Conservation (phyloP, 192 early-diverging fungal species). For the Coemansia sp. region DNA sequence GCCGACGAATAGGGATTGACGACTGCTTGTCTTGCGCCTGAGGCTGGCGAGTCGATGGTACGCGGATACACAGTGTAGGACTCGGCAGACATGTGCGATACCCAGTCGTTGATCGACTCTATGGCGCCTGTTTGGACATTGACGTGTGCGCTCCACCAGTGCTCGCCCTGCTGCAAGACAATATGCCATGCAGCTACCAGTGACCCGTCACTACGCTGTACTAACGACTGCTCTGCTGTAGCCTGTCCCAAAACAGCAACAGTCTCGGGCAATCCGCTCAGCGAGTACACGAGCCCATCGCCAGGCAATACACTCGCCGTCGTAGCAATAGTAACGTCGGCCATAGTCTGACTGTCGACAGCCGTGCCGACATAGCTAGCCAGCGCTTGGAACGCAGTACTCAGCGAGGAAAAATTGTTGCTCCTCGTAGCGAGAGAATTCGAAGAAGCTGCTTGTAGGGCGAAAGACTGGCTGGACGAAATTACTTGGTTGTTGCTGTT, state of each 20-base stretch:
- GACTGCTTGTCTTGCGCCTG: not conserved
- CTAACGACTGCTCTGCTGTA: slow-evolving; percentile 63
- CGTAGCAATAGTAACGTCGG: slow-evolving; percentile 68
- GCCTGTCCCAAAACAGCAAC: slow-evolving; percentile 56
- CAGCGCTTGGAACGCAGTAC: slow-evolving; percentile 33
- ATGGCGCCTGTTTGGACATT: slow-evolving; percentile 63
- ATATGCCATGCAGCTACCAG: slow-evolving; percentile 82
- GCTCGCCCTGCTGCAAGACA: slow-evolving; percentile 73
- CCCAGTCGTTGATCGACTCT: slow-evolving; percentile 82
- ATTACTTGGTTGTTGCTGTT: slow-evolving; percentile 42
- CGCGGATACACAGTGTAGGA: slow-evolving; percentile 21
- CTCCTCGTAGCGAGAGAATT: not conserved
- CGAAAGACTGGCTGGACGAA: slow-evolving; percentile 53
- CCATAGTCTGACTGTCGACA: slow-evolving; percentile 52
- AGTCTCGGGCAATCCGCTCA: slow-evolving; percentile 4
- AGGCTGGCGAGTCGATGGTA: slow-evolving; percentile 4
- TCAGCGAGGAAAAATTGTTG: not conserved
- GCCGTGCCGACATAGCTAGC: slow-evolving; percentile 65
- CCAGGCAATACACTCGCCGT: slow-evolving; percentile 49
- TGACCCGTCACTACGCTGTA: slow-evolving; percentile 61
- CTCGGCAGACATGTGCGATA: slow-evolving; percentile 24
- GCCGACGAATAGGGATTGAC: not conserved
- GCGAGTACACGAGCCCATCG: slow-evolving; percentile 3
- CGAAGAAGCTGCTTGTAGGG: not conserved
- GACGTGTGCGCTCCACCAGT: slow-evolving; percentile 81